A percentile compares a stretch with the other conserved stretches of the same genome.
Conservation (phyloP, 1,284 basidiomycete genomes). For the Agaricales sp. region DNA sequence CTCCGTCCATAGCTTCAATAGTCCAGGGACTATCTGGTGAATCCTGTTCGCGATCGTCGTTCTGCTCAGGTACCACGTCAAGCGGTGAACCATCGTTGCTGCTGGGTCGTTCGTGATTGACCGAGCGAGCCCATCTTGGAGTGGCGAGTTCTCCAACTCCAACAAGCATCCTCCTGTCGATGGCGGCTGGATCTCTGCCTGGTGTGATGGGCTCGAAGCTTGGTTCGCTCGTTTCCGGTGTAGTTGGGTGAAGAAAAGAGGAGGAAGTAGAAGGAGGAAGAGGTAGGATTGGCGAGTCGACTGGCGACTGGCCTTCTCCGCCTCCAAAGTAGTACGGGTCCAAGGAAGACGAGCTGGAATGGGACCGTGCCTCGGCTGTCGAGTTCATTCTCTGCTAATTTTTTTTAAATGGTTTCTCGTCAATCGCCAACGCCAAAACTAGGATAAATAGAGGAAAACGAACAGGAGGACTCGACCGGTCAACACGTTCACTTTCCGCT, state of each 20-base stretch:
- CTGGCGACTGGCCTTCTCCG: constrained; percentile 36
- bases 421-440: not conserved
- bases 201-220: constrained; percentile 54
- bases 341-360: constrained; percentile 59
- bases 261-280: constrained; percentile 20
- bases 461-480: not conserved
- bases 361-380: constrained; percentile 33
- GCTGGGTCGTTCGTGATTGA: not conserved
- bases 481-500: not conserved
- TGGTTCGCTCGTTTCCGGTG: constrained; percentile 24
- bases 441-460: not conserved
- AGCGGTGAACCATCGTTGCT: not conserved
- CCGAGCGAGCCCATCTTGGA: constrained; percentile 63
- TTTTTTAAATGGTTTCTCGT: not conserved
- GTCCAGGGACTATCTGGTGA: constrained; percentile 75
- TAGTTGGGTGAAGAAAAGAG: not conserved
- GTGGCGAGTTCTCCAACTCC: constrained; percentile 96
- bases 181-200: constrained; percentile 68
- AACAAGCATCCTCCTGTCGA: constrained; percentile 83
- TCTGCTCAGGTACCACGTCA: constrained; percentile 16
- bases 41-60: constrained; percentile 29
- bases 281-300: constrained; percentile 48
- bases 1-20: constrained; percentile 75
- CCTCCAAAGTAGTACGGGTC: constrained; percentile 75
- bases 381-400: not conserved